These are phyloP conservation scores for Cronartium quercuum DNA, from an alignment of 1,284 basidiomycete genomes.

Conservation along the genomic window DNA sequence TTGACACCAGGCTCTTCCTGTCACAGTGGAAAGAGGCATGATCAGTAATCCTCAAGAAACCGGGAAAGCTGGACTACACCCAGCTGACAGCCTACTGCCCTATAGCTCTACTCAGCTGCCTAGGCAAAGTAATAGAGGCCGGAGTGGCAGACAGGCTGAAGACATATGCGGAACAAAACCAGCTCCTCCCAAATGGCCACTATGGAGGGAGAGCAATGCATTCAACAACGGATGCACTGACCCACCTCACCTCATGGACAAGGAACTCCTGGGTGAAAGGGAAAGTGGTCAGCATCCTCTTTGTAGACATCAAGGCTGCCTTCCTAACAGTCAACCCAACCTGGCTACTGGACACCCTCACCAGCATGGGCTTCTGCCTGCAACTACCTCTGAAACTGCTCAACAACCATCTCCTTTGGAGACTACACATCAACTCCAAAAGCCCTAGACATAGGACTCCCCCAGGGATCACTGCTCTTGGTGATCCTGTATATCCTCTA, in stretches of 20 bases:
- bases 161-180: not conserved
- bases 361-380: not conserved
- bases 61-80: slow-evolving; percentile 6
- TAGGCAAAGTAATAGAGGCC: slow-evolving; percentile 1
- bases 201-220: not conserved
- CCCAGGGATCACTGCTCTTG: too few species aligned
- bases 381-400: too few species aligned
- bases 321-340: not conserved
- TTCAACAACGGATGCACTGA: not conserved
- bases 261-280: not conserved
- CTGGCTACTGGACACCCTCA: not conserved
- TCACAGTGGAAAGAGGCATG: not conserved
- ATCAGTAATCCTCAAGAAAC: slow-evolving; percentile 5
- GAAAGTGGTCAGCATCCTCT: not conserved
- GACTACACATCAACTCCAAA: too few species aligned
- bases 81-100: not conserved
- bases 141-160: not conserved
- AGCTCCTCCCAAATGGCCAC: not conserved
- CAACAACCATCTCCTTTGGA: too few species aligned
- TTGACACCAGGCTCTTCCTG: not conserved
- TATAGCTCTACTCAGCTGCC: not conserved
- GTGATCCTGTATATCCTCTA: too few species aligned
- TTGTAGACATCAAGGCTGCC: not conserved
- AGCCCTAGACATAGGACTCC: too few species aligned
- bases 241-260: not conserved